Base-by-base conservation (phyloP, 345 rosid species). In the Acer campestre region DNA sequence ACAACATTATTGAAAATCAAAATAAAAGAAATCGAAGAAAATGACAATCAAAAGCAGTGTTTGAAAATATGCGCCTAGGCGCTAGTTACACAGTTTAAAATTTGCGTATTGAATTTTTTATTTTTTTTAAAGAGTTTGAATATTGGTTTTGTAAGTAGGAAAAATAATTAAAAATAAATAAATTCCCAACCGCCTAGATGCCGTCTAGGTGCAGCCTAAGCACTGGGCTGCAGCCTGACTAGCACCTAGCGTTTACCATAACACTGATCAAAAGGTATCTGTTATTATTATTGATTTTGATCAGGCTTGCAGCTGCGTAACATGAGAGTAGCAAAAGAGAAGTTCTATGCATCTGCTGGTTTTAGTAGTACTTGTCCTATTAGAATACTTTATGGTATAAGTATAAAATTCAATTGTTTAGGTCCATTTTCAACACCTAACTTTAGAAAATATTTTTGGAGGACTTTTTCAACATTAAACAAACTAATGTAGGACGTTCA, bases 401-500 rank as follows among this genome's bases (percentile, higher is more conserved):
- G 31, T 7, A 70, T 29, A 53, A 70, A 48, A 6, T 22, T 8
- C 17, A 68, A 40, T 25, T 27, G 14, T 55, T 29, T 51, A 48
- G 20, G 61, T 22, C 61, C 59, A 74, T 67, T 74, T 23, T 38
- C 62, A 49, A 27, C 3, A 10, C 10, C 51, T 27, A 73, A 75
- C 71, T 59, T 67, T 77, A 42, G 13, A 78, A 77, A 64, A 11
- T 72, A 75, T 49, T 13, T 48, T 55, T 76, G 29, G 35, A 29
- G 75, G 77, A 64, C 35, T 42, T 11, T 58, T 55, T 46, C 58
- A 74, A 29, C 68, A 73, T 20, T 29, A 61, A 67, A 31, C 42
- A 61, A 48, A 58, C 42, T 63, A 66, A 23, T 27, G 17, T 73
- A 76, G 71, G 74, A 65, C 77, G n/a, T 49, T 59, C 74, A 16